Conservation (phyloP, 768 basidiomycete species). For the Megacollybia marginata region DNA sequence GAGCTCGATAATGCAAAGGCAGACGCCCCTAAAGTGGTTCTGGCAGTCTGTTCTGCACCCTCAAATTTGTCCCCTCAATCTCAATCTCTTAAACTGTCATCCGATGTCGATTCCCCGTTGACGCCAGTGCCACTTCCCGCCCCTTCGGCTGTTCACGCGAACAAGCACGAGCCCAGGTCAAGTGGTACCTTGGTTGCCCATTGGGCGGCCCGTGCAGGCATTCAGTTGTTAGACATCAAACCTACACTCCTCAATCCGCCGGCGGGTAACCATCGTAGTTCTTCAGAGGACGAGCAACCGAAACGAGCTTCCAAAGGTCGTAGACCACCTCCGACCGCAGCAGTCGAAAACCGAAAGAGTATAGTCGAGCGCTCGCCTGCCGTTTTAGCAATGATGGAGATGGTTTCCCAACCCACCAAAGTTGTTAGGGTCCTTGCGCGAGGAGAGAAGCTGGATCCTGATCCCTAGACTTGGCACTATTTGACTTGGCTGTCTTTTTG, state of each 20-base stretch:
- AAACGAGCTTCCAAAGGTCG: slow-evolving; percentile 9
- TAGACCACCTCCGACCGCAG: not conserved
- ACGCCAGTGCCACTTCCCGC: slow-evolving; percentile 64
- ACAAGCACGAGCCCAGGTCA: slow-evolving; percentile 59
- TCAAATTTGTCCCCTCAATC: slow-evolving; percentile 27
- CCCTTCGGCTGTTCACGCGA: slow-evolving; percentile 38
- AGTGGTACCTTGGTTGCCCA: slow-evolving; percentile 52
- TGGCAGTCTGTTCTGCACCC: slow-evolving; percentile 44
- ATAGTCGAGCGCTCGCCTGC: slow-evolving; percentile 75
- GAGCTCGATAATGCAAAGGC: slow-evolving; percentile 48
- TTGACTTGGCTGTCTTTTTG: no score
- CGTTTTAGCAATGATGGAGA: slow-evolving; percentile 78
- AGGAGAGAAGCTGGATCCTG: slow-evolving; percentile 75
- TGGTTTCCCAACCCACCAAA: slow-evolving; percentile 63
- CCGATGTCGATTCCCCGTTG: slow-evolving; percentile 21
- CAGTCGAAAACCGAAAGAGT: slow-evolving; percentile 22
- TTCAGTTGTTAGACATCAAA: slow-evolving; percentile 49
- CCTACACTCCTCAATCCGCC: slow-evolving; percentile 30
- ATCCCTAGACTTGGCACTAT: slow-evolving; percentile 11
- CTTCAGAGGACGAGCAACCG: slow-evolving; percentile 18
- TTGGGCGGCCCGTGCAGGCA: slow-evolving; percentile 62
- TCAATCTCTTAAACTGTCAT: slow-evolving; percentile 16
- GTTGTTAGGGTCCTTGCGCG: slow-evolving; percentile 76
- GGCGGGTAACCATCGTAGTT: not conserved
- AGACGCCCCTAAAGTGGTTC: slow-evolving; percentile 42